These are phyloP conservation scores for Colletotrichum sp. DNA, from an alignment of 2,329 filamentous ascomycete genomes.

Conservation along the genomic window DNA sequence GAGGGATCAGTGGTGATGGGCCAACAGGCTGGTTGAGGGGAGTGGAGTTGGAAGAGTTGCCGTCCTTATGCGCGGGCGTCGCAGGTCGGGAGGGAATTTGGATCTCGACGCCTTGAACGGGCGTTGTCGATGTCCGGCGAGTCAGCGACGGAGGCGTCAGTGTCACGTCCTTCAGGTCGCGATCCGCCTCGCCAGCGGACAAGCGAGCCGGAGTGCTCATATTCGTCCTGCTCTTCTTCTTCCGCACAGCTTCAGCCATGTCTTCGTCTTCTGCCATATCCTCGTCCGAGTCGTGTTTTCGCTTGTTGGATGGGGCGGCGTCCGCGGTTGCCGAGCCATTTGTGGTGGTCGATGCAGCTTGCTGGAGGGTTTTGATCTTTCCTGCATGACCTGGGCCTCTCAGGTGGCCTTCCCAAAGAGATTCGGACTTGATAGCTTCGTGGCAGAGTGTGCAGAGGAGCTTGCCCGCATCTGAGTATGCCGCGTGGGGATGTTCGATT, in stretches of 20 bases:
- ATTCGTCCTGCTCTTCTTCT: constrained; percentile 53
- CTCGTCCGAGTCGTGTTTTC: constrained; percentile 29
- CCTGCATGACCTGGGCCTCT: constrained; percentile 47
- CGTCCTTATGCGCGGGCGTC: constrained; percentile 54
- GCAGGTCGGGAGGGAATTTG: constrained; percentile 69
- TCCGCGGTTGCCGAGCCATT: constrained; percentile 9
- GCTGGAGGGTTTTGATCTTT: neutral
- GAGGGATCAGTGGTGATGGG: constrained; percentile 42
- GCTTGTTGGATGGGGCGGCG: constrained; percentile 26
- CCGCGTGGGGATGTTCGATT: constrained; percentile 72
- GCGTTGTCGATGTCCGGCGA: constrained; percentile 57
- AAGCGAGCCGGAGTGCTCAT: constrained; percentile 23
- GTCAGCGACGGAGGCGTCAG: constrained; percentile 47
- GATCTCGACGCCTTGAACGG: constrained; percentile 62
- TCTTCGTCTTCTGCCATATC: constrained; percentile 37
- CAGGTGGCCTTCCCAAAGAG: constrained; percentile 70
- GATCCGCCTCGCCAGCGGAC: constrained; percentile 25
- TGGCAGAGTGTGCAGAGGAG: constrained; percentile 72
- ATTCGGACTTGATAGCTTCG: constrained; percentile 67
- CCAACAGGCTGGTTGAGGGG: constrained; percentile 30
- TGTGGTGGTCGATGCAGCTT: neutral
- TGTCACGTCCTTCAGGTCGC: constrained; percentile 20
- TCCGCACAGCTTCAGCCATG: constrained; percentile 38
- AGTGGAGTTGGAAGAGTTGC: constrained; percentile 45
- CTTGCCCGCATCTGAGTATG: constrained; percentile 71